A percentile compares a stretch with the other conserved stretches of the same genome.
Evolutionary conservation across 208 protist genomes (phyloP).

Genomic region (Acanthamoeba royreba): DNA sequence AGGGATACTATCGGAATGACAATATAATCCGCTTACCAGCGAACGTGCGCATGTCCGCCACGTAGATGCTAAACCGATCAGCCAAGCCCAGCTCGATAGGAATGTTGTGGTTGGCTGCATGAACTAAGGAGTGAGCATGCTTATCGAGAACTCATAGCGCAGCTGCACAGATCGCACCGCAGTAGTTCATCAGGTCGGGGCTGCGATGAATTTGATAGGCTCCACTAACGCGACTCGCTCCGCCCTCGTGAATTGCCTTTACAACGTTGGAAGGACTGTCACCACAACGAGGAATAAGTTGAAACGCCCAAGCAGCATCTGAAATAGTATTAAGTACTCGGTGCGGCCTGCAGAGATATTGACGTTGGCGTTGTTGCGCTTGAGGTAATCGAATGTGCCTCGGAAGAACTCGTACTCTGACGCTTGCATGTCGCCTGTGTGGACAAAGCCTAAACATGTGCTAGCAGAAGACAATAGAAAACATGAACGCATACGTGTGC

Average conservation of each 20-base stretch:
- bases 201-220: conserved; percentile 52
- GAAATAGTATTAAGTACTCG: background rate
- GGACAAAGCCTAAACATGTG: background rate
- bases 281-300: background rate
- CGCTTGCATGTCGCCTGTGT: background rate
- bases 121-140: background rate
- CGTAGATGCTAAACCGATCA: conserved; percentile 45
- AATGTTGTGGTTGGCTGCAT: conserved; percentile 48
- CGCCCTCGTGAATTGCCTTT: conserved; percentile 44
- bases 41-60: background rate
- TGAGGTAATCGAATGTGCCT: conserved; percentile 64
- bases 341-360: conserved; percentile 32
- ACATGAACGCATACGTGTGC: background rate
- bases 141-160: too few relatives aligned
- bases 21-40: background rate
- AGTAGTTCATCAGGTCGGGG: conserved; percentile 60
- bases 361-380: conserved; percentile 48
- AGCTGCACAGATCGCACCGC: too few relatives aligned
- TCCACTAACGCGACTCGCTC: conserved; percentile 54
- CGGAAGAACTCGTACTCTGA: conserved; percentile 49
- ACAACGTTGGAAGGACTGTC: conserved; percentile 50
- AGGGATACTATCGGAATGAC: background rate
- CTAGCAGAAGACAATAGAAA: background rate
- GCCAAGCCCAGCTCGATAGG: conserved; percentile 63
- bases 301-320: too few relatives aligned